These are phyloP conservation scores for Nephelium lappaceum DNA, from an alignment of 345 rosid genomes.

Conservation along the genomic window DNA sequence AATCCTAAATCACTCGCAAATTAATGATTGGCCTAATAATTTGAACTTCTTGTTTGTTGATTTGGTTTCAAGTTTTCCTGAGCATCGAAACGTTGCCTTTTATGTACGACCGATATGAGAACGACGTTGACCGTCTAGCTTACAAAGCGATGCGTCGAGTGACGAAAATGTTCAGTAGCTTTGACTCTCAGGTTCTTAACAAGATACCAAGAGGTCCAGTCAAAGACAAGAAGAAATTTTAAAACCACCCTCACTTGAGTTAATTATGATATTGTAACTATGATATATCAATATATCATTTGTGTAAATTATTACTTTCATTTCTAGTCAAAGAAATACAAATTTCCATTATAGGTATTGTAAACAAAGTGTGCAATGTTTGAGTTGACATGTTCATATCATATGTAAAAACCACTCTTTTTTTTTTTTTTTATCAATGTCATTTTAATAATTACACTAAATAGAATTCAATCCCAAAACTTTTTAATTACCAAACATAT, in stretches of 20 bases:
- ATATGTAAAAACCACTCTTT: neutral
- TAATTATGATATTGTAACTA: neutral
- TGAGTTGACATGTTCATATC: neutral
- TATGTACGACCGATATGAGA: conserved; percentile 62
- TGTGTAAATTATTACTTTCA: neutral
- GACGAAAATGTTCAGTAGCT: conserved; percentile 46
- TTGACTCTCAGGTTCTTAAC: conserved; percentile 63
- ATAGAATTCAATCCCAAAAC: no score
- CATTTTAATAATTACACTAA: neutral
- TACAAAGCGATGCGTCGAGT: conserved; percentile 33
- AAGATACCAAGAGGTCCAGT: conserved; percentile 83
- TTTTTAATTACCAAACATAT: no score
- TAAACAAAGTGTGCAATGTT: neutral
- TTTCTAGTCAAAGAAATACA: neutral
- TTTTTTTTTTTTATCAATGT: neutral
- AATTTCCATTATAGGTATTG: neutral
- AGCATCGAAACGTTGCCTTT: conserved; percentile 66
- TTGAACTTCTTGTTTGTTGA: neutral
- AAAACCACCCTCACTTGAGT: conserved; percentile 18
- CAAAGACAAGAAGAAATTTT: conserved; percentile 52
- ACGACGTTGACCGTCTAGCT: conserved; percentile 57
- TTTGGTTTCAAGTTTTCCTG: conserved; percentile 42
- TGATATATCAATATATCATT: neutral
- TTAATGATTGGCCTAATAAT: neutral
- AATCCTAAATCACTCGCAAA: neutral